phyloP scores from a whole-genome alignment of 148 eudicot species.

The Vaccinium corymbosum region DNA sequence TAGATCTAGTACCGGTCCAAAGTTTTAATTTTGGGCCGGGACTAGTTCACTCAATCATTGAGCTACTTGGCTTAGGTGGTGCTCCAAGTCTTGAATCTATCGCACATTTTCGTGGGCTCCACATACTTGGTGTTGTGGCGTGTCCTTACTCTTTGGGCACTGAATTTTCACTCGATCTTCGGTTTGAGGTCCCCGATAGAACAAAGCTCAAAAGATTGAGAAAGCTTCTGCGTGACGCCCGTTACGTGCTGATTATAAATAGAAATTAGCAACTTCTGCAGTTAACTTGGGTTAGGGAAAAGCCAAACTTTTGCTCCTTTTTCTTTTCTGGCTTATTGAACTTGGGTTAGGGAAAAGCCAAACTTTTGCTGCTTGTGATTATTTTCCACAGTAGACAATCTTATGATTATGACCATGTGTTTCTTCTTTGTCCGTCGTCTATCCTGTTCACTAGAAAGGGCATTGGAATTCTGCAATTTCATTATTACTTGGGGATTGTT shows the following conservation, averaged over 20 bases:
- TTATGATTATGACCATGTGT: no score
- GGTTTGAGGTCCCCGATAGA: background rate
- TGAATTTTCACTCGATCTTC: no score
- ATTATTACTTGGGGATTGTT: background rate
- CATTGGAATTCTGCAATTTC: background rate
- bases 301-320: background rate
- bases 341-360: background rate
- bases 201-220: no score
- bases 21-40: background rate
- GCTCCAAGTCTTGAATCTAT: no score
- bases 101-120: no score
- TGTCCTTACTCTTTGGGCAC: no score
- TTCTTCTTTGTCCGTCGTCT: no score
- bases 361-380: no score
- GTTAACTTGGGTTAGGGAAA: background rate
- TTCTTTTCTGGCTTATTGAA: background rate
- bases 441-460: background rate
- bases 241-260: no score
- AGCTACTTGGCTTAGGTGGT: background rate
- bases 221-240: no score
- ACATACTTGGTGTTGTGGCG: no score
- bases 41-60: background rate
- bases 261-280: background rate
- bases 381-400: no score
- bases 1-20: background rate